phyloP scores from a whole-genome alignment of 1,284 basidiomycete species.

The Malassezia slooffiae region DNA sequence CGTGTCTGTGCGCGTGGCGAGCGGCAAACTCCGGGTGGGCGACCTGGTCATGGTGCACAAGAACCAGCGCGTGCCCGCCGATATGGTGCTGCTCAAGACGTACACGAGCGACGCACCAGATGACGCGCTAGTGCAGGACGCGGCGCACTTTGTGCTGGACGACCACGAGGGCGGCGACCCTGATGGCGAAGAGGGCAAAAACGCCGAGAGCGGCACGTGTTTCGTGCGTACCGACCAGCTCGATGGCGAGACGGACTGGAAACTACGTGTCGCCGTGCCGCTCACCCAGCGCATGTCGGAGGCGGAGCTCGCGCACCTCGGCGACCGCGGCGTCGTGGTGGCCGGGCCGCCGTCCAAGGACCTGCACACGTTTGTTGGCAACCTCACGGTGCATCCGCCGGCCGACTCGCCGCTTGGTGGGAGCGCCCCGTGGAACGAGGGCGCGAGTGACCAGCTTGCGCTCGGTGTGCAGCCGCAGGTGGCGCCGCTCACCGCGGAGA shows the following conservation, averaged over 20 bases:
- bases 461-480: conserved; percentile 36
- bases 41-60: conserved; percentile 87
- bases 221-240: conserved; percentile 96
- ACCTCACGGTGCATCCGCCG: conserved; percentile 62
- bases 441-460: conserved; percentile 46
- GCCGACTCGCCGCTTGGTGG: conserved; percentile 5
- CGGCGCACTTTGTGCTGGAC: conserved; percentile 22
- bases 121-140: conserved; percentile 14
- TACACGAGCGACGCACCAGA: conserved; percentile 44
- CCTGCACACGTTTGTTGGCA: conserved; percentile 89
- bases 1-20: conserved; percentile 52
- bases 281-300: conserved; percentile 65
- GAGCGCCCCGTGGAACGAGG: neutral
- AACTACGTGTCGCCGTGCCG: conserved; percentile 77
- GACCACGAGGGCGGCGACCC: conserved; percentile 29
- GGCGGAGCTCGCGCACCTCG: conserved; percentile 57
- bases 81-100: conserved; percentile 79
- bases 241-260: conserved; percentile 99
- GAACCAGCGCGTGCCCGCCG: conserved; percentile 91
- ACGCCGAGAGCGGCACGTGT: conserved; percentile 67
- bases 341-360: conserved; percentile 93
- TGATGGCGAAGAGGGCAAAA: conserved; percentile 20
- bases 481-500: conserved; percentile 61
- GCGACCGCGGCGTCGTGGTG: conserved; percentile 43
- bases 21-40: conserved; percentile 77